phyloP scores from a whole-genome alignment of 768 basidiomycete genomes.

The Pleurotus giganteus region DNA sequence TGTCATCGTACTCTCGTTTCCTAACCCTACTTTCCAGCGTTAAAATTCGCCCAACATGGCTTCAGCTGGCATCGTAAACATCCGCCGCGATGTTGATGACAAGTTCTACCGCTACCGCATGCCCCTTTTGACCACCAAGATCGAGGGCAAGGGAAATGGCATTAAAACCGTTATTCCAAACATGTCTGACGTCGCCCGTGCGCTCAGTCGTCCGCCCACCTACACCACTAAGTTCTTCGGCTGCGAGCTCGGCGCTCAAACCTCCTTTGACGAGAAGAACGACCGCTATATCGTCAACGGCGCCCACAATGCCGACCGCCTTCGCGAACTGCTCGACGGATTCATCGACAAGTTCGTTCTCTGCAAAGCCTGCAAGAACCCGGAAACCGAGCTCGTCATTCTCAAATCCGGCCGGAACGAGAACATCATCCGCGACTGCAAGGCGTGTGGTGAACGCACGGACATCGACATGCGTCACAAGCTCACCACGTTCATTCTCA shows the following conservation, averaged over 20 bases:
- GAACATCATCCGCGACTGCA: slow-evolving; percentile 93
- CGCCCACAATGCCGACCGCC: slow-evolving; percentile 85
- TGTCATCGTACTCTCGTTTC: too few species aligned
- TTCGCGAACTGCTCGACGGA: slow-evolving; percentile 91
- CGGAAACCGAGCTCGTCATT: slow-evolving; percentile 94
- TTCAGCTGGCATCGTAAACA: slow-evolving; percentile 83
- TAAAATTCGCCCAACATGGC: slow-evolving; percentile 82
- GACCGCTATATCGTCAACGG: slow-evolving; percentile 99
- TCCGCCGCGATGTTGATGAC: slow-evolving; percentile 95
- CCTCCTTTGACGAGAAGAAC: slow-evolving; percentile 92
- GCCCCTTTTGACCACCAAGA: slow-evolving; percentile 93
- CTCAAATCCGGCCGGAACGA: slow-evolving; percentile 79
- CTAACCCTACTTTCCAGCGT: slow-evolving; percentile 38
- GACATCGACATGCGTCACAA: slow-evolving; percentile 96
- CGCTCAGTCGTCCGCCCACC: slow-evolving; percentile 90
- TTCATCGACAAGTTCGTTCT: slow-evolving; percentile 99
- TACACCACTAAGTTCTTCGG: slow-evolving; percentile 99
- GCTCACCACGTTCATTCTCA: slow-evolving; percentile 92
- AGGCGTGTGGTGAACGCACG: slow-evolving; percentile 94
- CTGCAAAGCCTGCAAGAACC: slow-evolving; percentile 97
- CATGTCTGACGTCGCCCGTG: slow-evolving; percentile 96
- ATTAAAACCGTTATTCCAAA: slow-evolving; percentile 99
- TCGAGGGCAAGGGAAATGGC: slow-evolving; percentile 98
- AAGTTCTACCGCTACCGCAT: slow-evolving; percentile 98
- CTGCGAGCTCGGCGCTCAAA: slow-evolving; percentile 97